phyloP scores from a whole-genome alignment of 371 early-diverging fungal genomes.

The Mortierella sp. region DNA sequence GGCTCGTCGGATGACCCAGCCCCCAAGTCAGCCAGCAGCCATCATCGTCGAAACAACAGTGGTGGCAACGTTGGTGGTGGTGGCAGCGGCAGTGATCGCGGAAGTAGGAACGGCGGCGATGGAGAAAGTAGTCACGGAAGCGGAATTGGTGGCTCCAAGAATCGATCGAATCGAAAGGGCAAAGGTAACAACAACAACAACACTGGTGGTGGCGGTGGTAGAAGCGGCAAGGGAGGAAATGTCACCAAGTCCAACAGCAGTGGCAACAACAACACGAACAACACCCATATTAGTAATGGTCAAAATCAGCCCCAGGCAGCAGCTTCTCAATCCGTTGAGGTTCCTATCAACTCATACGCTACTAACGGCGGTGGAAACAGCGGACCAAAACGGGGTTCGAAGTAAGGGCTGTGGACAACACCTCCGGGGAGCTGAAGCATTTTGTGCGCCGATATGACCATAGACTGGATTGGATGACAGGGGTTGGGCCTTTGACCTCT shows the following conservation, averaged over 20 bases:
- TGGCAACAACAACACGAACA: neutral
- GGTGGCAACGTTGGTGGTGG: neutral
- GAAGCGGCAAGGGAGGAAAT: slow-evolving; percentile 13
- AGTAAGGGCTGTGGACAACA: neutral
- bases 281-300: neutral
- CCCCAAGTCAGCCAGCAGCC: neutral
- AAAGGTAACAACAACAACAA: slow-evolving; percentile 12
- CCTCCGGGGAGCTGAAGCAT: neutral
- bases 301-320: slow-evolving; percentile 15
- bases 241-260: neutral
- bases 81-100: neutral
- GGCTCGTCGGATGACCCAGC: slow-evolving; percentile 3
- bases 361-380: neutral
- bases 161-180: slow-evolving; percentile 20
- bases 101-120: neutral
- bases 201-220: slow-evolving; percentile 1
- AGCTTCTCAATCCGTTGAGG: neutral
- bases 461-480: neutral
- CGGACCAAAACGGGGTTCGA: neutral
- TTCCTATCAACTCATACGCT: neutral
- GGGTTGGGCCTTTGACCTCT: neutral
- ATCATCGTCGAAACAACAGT: neutral
- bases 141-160: neutral
- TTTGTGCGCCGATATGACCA: neutral
- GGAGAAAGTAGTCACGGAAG: neutral